Conservation (phyloP, 2,329 filamentous ascomycete genomes). For the Fusarium chaquense region DNA sequence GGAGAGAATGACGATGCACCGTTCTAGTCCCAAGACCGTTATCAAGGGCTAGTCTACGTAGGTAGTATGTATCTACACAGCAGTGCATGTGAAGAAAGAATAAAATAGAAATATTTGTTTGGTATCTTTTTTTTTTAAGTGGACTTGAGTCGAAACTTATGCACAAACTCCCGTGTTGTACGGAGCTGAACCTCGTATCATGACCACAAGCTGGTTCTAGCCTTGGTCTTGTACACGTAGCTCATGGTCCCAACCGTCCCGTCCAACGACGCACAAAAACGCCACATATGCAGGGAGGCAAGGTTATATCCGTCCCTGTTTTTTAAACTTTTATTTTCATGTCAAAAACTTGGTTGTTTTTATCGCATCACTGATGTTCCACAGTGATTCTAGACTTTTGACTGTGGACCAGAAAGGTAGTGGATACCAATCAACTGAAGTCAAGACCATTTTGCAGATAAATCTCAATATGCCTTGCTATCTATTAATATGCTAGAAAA, state of each 20-base stretch:
- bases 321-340: neutral
- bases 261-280: constrained; percentile 10
- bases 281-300: constrained; percentile 5
- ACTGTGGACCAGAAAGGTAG: neutral
- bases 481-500: neutral
- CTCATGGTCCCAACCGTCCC: neutral
- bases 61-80: neutral
- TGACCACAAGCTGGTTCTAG: constrained; percentile 6
- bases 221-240: constrained; percentile 33
- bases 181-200: constrained; percentile 38
- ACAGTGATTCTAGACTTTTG: neutral
- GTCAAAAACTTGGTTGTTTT: neutral
- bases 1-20: constrained; percentile 17
- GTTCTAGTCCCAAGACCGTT: neutral
- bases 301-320: neutral
- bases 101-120: no score
- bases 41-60: neutral
- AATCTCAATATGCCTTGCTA: neutral
- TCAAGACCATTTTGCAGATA: neutral
- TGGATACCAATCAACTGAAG: neutral
- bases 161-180: constrained; percentile 34
- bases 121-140: neutral
- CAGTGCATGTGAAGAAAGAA: no score
- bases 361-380: neutral
- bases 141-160: constrained; percentile 7